Base-by-base conservation (phyloP, 2,329 filamentous ascomycete species). In the Colletotrichum filicis region DNA sequence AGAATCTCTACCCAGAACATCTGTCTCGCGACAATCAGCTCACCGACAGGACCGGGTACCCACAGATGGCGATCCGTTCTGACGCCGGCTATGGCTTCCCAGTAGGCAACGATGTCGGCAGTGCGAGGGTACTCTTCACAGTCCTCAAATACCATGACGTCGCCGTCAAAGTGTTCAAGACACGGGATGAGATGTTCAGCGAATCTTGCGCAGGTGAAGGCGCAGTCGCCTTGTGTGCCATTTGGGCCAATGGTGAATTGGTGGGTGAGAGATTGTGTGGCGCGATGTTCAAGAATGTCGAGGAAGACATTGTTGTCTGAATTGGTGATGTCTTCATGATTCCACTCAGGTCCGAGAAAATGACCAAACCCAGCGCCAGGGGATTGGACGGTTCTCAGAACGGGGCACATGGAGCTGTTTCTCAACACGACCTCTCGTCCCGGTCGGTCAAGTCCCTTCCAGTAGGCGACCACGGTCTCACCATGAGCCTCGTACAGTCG, bases 311-410 rank as follows among this genome's bases (percentile, higher is more conserved):
- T 78, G 0, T 84, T 80, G 3, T 76, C 77, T 0, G 81, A 77
- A 0, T 78, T 75, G 7, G 82, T 74, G 3, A 87, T 77, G 35
- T 88, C 84, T 8, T 75, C 79, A 1, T 87, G 65, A 66, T 87
- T 87, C 80, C 80, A 83, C 62, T 87, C 86, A 0, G 85, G 84
- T 0, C 83, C 76, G 5, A 86, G 59, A 14, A 83, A 83, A 76
- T 74, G 82, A 8, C 28, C 11, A 1, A 57, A 30, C 1, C 16
- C 42, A 2, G 3, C 1, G 28, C 9, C 26, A 5, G 28, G 55
- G 19, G 42, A 49, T 3, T 19, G 7, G 8, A 2, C 16, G 42
- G 8, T 22, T 32, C 4, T 57, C 4, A 32, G 55, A 28, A 57
- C 19, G 3, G 7, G 19, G 19, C 42, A 49, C 0, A 9, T 19